phyloP scores from a whole-genome alignment of 768 basidiomycete species.

The Agaricus sinodeliciosus region DNA sequence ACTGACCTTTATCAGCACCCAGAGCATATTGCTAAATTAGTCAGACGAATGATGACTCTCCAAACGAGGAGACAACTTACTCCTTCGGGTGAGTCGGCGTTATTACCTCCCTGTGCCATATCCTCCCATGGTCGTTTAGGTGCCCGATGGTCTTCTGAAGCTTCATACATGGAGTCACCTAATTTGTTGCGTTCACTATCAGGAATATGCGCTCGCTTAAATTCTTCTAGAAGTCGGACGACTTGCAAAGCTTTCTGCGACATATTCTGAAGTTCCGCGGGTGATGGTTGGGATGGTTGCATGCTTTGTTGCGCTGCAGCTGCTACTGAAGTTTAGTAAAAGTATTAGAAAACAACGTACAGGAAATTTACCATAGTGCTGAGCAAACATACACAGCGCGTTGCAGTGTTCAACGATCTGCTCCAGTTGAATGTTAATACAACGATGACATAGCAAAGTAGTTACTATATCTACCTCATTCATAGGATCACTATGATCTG shows the following conservation, averaged over 20 bases:
- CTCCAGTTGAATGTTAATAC: conserved; percentile 10
- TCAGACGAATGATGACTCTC: background rate
- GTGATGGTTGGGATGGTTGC: conserved; percentile 44
- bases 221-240: conserved; percentile 60
- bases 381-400: conserved; percentile 57
- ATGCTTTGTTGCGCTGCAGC: conserved; percentile 38
- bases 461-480: conserved; percentile 29
- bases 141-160: conserved; percentile 48
- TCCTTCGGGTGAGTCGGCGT: conserved; percentile 14
- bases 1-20: conserved; percentile 31
- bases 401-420: conserved; percentile 60
- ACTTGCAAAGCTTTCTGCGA: conserved; percentile 57
- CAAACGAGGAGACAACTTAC: background rate
- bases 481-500: conserved; percentile 32
- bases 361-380: conserved; percentile 49
- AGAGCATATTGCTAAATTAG: conserved; percentile 17
- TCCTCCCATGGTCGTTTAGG: conserved; percentile 83
- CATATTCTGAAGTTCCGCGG: conserved; percentile 65
- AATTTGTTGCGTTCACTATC: conserved; percentile 29
- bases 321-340: conserved; percentile 14
- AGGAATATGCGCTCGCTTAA: conserved; percentile 36
- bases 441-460: conserved; percentile 1
- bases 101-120: conserved; percentile 36
- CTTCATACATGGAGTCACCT: conserved; percentile 22
- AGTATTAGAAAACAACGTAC: conserved; percentile 3